Conservation (phyloP, 2,329 filamentous ascomycete species). For the Colletotrichum lupini region DNA sequence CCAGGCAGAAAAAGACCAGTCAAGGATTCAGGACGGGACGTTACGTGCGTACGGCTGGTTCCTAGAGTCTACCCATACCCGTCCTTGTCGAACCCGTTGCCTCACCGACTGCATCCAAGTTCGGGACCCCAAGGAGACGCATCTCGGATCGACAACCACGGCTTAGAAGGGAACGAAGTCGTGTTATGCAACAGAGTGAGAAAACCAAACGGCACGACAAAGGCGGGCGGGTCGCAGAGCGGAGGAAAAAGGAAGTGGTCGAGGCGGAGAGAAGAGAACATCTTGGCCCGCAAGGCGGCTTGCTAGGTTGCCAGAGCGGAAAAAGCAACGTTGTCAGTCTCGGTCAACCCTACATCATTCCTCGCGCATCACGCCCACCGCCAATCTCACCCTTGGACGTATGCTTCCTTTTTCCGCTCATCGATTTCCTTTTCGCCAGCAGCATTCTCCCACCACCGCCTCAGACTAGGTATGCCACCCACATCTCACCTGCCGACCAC, state of each 20-base stretch:
- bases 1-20: neutral
- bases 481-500: neutral
- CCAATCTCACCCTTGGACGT: constrained; percentile 14
- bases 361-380: constrained; percentile 22
- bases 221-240: neutral
- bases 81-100: constrained; percentile 11
- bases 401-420: constrained; percentile 14
- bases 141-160: constrained; percentile 25
- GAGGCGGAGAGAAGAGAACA: neutral
- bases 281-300: neutral
- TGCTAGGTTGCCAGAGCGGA: neutral
- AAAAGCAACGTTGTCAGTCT: constrained; percentile 23
- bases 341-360: constrained; percentile 25
- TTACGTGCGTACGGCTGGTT: constrained; percentile 30
- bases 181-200: neutral
- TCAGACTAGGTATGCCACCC: neutral
- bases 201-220: neutral
- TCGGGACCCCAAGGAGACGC: constrained; percentile 16
- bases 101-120: constrained; percentile 29
- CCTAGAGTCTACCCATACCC: neutral
- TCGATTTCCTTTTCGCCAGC: constrained; percentile 4
- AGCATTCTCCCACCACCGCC: constrained; percentile 6
- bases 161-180: neutral
- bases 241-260: neutral
- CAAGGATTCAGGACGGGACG: neutral